These are phyloP conservation scores for Amanita pallidorosea DNA, from an alignment of 768 basidiomycete species.

Conservation along the genomic window DNA sequence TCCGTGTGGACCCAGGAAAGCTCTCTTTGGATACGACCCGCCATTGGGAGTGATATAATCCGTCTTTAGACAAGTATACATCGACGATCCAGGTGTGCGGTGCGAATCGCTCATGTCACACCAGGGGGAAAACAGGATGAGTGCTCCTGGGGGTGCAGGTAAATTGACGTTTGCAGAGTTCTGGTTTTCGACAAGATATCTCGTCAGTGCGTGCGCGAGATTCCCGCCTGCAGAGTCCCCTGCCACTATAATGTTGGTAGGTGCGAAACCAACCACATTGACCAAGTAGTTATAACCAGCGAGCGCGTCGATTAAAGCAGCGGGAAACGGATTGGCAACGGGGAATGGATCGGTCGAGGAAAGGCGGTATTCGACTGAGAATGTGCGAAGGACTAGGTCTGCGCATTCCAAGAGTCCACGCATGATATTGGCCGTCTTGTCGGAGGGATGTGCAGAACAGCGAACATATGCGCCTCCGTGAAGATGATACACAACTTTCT, in stretches of 20 bases:
- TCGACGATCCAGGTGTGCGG: neutral
- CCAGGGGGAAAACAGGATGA: slow-evolving; percentile 16
- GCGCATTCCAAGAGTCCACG: slow-evolving; percentile 36
- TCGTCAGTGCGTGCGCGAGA: slow-evolving; percentile 27
- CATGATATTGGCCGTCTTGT: slow-evolving; percentile 32
- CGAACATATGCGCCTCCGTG: slow-evolving; percentile 53
- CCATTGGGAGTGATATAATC: neutral
- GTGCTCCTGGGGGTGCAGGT: slow-evolving; percentile 15
- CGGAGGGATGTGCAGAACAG: slow-evolving; percentile 45
- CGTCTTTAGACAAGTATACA: neutral
- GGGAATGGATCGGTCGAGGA: slow-evolving; percentile 32
- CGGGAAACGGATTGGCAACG: slow-evolving; percentile 34
- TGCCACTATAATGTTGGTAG: slow-evolving; percentile 30
- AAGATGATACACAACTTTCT: slow-evolving; percentile 45
- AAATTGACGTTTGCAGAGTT: slow-evolving; percentile 10
- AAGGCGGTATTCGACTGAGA: slow-evolving; percentile 66
- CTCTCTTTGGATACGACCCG: slow-evolving; percentile 16
- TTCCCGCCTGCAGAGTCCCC: slow-evolving; percentile 51
- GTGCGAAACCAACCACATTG: slow-evolving; percentile 25
- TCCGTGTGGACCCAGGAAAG: slow-evolving; percentile 29
- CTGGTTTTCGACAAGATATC: slow-evolving; percentile 25
- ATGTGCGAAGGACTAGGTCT: slow-evolving; percentile 26
- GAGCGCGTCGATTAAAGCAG: slow-evolving; percentile 40
- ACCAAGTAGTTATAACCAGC: slow-evolving; percentile 42
- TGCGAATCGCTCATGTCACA: slow-evolving; percentile 12